Percentiles rank a stretch among this genome's conserved stretches.
Evolutionary conservation across 1,284 basidiomycete species (phyloP).

Genomic region (Leccinum subrobustum): DNA sequence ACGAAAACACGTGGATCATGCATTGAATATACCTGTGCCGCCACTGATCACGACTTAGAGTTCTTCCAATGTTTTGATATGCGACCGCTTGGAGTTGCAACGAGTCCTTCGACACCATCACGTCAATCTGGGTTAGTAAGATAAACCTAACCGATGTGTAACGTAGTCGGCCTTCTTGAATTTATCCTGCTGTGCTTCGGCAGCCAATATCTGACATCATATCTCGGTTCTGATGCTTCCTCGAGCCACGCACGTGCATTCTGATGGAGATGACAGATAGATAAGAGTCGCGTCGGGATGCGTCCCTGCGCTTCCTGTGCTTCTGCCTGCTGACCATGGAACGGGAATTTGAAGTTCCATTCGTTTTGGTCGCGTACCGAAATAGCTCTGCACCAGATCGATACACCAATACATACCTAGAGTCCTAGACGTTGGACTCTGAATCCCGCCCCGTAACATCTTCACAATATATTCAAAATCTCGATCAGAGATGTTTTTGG

Average conservation of each 20-base stretch:
- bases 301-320: neutral
- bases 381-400: neutral
- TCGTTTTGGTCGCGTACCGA: neutral
- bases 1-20: neutral
- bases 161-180: neutral
- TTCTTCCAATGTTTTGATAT: neutral
- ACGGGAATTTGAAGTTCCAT: neutral
- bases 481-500: neutral
- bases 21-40: neutral
- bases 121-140: too few species aligned
- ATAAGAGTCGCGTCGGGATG: neutral
- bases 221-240: neutral
- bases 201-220: neutral
- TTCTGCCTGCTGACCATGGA: neutral
- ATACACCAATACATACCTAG: neutral
- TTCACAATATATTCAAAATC: neutral
- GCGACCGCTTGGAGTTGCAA: neutral
- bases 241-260: neutral
- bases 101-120: neutral
- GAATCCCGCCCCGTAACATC: neutral
- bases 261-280: neutral
- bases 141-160: neutral
- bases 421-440: neutral
- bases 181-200: neutral
- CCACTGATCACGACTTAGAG: neutral